A percentile compares a stretch with the other conserved stretches of the same genome.
These are phyloP conservation scores for Linnemannia elongata DNA, from an alignment of 192 early-diverging fungal species.

Conservation along the genomic window DNA sequence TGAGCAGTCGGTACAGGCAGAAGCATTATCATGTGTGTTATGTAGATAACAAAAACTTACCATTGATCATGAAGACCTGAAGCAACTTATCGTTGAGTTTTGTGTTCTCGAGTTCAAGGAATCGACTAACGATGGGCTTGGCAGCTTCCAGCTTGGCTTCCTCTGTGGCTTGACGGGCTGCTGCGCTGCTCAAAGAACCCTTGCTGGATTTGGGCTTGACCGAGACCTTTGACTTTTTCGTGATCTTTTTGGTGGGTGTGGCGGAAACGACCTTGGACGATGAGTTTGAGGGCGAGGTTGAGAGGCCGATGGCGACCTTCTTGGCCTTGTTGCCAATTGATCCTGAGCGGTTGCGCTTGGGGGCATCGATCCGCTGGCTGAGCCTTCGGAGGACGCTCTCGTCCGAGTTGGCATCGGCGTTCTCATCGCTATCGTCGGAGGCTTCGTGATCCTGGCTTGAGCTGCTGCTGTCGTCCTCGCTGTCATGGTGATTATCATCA, in stretches of 20 bases:
- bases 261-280: conserved; percentile 42
- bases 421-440: conserved; percentile 41
- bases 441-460: conserved; percentile 37
- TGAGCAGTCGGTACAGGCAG: no score
- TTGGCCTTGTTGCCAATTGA: conserved; percentile 8
- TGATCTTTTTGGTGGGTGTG: conserved; percentile 51
- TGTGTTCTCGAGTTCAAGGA: conserved; percentile 51
- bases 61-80: conserved; percentile 51
- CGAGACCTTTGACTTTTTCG: conserved; percentile 47
- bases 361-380: not conserved
- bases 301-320: conserved; percentile 11
- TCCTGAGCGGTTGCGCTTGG: conserved; percentile 34
- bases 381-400: not conserved
- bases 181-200: conserved; percentile 27
- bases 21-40: not conserved
- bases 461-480: conserved; percentile 21
- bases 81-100: conserved; percentile 52
- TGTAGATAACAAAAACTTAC: conserved; percentile 7
- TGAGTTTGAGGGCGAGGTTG: conserved; percentile 37
- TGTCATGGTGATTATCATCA: not conserved
- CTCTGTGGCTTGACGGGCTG: conserved; percentile 42
- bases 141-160: conserved; percentile 50
- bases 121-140: conserved; percentile 50
- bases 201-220: conserved; percentile 49
- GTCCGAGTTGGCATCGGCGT: not conserved